Evolutionary conservation across 306 rosid species (phyloP), one percentile per base, ranked within the genome.

Genomic region (Myrica gale): DNA sequence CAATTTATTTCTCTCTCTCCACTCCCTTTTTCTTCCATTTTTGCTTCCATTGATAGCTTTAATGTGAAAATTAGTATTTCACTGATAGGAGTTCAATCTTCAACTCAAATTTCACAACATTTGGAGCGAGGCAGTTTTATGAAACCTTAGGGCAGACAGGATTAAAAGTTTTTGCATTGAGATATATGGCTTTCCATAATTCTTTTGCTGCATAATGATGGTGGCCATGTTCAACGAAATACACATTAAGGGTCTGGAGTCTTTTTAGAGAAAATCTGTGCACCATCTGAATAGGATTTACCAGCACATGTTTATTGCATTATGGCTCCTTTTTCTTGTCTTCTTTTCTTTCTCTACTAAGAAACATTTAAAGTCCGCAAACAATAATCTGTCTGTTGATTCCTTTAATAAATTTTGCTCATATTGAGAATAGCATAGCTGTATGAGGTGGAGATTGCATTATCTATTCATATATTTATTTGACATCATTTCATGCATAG

Each of bases 401-500:
- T 20, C 21, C 3, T 57, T 21, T 2, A 57, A 57, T 9, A 21
- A 9, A 21, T 57, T 8, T 9, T n/a, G 21, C 11, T 57, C 4
- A 66, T 52, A 19, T 54, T 54, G 56, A 66, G 57, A 19, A 16
- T 21, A 58, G 39, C 55, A 69, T 77, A 65, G 65, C 21, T 57
- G n/a, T 62, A 26, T 52, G 48, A 62, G 12, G 62, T 43, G 48
- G 47, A 15, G 13, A 39, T 60, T 60, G 39, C 75, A 51, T 72
- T 60, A 55, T 55, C 20, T 74, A 71, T 41, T 41, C 47, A 44
- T 63, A 66, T 23, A 66, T 19, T 42, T 44, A 75, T 69, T 4
- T 19, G 55, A 67, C 60, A 78, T 44, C 62, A 56, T 73, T 82
- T 81, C 17, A 17, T 79, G 79, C 17, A 78, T 85, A 1, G 68